Evolutionary conservation across 2,329 filamentous ascomycete genomes (phyloP).

Genomic region (Fusarium illudens): DNA sequence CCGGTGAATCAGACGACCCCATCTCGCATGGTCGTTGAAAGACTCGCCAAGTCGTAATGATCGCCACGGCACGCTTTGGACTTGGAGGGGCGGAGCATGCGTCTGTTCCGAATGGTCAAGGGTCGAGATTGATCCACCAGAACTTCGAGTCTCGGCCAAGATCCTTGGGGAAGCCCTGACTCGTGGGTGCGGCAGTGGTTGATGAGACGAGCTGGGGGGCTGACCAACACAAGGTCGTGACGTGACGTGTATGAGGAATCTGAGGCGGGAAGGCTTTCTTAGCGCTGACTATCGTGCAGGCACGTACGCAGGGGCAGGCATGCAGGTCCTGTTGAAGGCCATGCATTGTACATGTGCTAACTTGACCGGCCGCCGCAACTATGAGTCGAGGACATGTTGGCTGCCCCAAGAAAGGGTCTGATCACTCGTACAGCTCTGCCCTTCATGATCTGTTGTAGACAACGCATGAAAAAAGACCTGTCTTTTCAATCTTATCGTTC

Average conservation of each 20-base stretch:
- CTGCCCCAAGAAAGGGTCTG: constrained; percentile 1
- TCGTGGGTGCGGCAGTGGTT: not conserved
- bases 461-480: not conserved
- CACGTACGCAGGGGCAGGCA: not conserved
- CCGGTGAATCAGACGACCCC: not conserved
- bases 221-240: not conserved
- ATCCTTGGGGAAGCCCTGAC: not conserved
- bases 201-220: not conserved
- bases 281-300: not conserved
- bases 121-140: not conserved
- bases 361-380: not conserved
- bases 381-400: not conserved
- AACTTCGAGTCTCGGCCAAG: not conserved
- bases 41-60: not conserved
- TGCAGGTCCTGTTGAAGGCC: not conserved
- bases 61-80: not conserved
- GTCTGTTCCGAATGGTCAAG: not conserved
- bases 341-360: not conserved
- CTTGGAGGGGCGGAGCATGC: not conserved
- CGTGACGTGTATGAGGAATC: constrained; percentile 1
- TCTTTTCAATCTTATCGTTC: not conserved
- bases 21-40: not conserved
- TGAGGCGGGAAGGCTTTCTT: not conserved
- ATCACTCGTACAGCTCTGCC: not conserved
- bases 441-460: not conserved